Conservation (phyloP, 208 protist genomes). For the Leishmania gerbilli region DNA sequence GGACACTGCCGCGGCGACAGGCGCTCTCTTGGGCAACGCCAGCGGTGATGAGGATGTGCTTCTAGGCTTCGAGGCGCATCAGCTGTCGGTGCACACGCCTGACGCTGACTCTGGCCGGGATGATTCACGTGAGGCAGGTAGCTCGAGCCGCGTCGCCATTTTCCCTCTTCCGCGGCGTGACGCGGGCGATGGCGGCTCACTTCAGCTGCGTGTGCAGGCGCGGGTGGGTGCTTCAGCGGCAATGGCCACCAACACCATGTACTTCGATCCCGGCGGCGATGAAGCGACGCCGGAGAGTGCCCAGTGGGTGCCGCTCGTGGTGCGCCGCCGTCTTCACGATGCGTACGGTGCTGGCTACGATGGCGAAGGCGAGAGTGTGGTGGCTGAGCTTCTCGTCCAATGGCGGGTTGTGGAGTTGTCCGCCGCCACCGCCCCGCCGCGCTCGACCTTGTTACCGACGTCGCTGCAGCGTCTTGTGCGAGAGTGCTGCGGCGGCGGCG, state of each 20-base stretch:
- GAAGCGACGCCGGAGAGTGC: background rate
- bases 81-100: background rate
- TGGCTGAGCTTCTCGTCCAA: slow-evolving; percentile 22
- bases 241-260: slow-evolving; percentile 6
- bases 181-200: background rate
- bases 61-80: slow-evolving; percentile 19
- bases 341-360: background rate
- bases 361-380: background rate
- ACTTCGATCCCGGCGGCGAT: background rate
- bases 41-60: slow-evolving; percentile 14
- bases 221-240: background rate
- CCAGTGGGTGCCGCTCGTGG: slow-evolving; percentile 29
- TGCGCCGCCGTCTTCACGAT: background rate
- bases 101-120: background rate
- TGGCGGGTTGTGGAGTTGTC: slow-evolving; percentile 18
- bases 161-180: slow-evolving; percentile 15
- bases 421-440: background rate
- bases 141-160: slow-evolving; percentile 2
- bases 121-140: background rate
- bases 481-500: slow-evolving; percentile 16
- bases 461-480: slow-evolving; percentile 9
- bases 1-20: background rate
- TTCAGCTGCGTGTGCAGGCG: slow-evolving; percentile 19
- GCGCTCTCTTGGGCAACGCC: background rate
- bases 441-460: background rate